These are phyloP conservation scores for Elaeis guineensis DNA, from an alignment of 176 grass and related monocot species.

Conservation along the genomic window DNA sequence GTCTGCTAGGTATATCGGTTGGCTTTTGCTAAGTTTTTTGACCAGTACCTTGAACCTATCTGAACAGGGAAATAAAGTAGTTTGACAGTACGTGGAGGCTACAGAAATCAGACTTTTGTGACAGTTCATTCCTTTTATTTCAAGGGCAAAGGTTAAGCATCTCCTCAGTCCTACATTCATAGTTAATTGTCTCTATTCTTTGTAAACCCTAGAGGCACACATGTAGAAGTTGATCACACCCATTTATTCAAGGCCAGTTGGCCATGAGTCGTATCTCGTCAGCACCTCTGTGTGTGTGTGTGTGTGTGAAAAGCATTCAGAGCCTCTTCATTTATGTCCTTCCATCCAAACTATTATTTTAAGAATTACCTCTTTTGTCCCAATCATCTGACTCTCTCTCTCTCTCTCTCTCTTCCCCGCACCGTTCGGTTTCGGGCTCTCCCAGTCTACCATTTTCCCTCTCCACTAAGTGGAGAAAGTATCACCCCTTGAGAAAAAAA, in stretches of 20 bases:
- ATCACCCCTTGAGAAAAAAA: conserved; percentile 1
- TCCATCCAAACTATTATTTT: too few species aligned
- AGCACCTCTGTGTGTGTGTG: too few species aligned
- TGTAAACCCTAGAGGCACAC: not conserved
- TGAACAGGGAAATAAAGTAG: not conserved
- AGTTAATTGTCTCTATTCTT: not conserved
- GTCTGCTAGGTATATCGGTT: not conserved
- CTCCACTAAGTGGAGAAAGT: too few species aligned
- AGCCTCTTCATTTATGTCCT: too few species aligned
- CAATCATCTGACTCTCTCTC: too few species aligned
- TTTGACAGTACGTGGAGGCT: not conserved
- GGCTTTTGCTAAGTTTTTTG: conserved; percentile 1
- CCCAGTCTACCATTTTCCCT: not conserved
- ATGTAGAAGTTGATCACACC: not conserved
- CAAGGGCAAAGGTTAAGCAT: too few species aligned
- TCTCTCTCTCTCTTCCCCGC: not conserved
- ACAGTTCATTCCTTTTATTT: too few species aligned
- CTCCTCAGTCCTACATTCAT: too few species aligned
- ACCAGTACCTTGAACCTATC: not conserved
- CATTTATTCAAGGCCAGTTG: not conserved
- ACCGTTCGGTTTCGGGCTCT: conserved; percentile 3
- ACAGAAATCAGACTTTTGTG: too few species aligned
- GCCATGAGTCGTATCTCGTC: too few species aligned
- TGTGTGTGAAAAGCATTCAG: too few species aligned
- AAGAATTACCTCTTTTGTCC: too few species aligned